Percentiles rank a stretch among this genome's conserved stretches.
Evolutionary conservation across 441 rosid species (phyloP).

Genomic region (Corymbia calophylla): DNA sequence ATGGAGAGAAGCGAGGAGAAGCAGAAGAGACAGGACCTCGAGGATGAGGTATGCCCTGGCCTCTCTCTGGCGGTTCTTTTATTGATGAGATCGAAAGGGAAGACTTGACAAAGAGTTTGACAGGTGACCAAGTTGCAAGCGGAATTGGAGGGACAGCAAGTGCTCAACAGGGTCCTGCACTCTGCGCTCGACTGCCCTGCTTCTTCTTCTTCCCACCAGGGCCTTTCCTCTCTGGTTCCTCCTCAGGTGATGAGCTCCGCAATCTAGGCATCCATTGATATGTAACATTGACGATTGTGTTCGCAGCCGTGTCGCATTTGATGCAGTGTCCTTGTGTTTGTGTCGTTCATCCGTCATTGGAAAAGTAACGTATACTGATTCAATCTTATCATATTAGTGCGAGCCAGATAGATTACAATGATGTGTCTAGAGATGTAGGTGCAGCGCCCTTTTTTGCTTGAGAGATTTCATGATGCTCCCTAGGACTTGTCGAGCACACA

Average conservation of each 20-base stretch:
- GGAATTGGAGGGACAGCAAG: conserved; percentile 50
- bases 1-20: conserved; percentile 39
- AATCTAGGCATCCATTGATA: background rate
- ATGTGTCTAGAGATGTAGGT: background rate
- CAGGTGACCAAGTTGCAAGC: conserved; percentile 59
- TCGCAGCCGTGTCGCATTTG: background rate
- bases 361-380: background rate
- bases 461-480: background rate
- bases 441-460: background rate
- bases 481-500: background rate
- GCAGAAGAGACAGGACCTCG: conserved; percentile 37
- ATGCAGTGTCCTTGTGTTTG: background rate
- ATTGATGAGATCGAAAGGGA: background rate
- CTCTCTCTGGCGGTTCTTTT: background rate
- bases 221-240: conserved; percentile 55
- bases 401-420: background rate
- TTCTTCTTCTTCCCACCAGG: conserved; percentile 23
- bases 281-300: background rate
- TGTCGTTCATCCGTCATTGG: background rate
- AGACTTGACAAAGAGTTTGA: background rate
- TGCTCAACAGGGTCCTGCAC: conserved; percentile 41
- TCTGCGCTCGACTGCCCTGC: conserved; percentile 46
- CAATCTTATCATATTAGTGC: background rate
- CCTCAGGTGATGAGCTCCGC: conserved; percentile 30
- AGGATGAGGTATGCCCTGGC: conserved; percentile 33